Evolutionary conservation across 2,329 filamentous ascomycete species (phyloP).

Genomic region (Sclerotiophoma versabilis): DNA sequence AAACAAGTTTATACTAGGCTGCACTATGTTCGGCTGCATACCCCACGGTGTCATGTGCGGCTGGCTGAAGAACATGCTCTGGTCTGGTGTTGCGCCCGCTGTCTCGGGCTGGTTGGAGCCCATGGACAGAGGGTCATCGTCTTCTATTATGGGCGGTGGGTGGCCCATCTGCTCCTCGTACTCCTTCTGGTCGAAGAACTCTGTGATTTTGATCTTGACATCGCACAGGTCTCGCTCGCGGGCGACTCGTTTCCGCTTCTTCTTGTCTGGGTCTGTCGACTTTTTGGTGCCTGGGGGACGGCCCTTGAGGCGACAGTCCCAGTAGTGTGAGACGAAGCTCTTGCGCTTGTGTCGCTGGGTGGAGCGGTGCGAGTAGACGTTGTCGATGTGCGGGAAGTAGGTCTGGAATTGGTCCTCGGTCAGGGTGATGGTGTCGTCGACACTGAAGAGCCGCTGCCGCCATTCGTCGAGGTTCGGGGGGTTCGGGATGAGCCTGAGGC

Average conservation of each 20-base stretch:
- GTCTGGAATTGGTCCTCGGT: constrained; percentile 81
- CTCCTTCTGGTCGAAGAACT: constrained; percentile 69
- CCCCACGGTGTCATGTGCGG: constrained; percentile 31
- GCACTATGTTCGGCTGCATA: constrained; percentile 28
- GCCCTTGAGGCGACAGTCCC: constrained; percentile 83
- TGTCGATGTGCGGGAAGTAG: constrained; percentile 84
- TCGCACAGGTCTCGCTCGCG: constrained; percentile 81
- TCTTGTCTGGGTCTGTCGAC: constrained; percentile 79
- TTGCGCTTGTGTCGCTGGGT: constrained; percentile 83
- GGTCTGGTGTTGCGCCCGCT: constrained; percentile 7
- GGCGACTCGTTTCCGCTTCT: constrained; percentile 79
- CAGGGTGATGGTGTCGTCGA: constrained; percentile 75
- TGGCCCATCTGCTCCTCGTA: constrained; percentile 45
- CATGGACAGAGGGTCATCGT: constrained; percentile 18
- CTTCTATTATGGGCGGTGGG: constrained; percentile 29
- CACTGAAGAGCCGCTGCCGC: constrained; percentile 76
- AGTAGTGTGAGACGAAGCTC: constrained; percentile 83
- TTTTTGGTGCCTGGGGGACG: constrained; percentile 80
- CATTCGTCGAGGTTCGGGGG: constrained; percentile 73
- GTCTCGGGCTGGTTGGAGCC: constrained; percentile 6
- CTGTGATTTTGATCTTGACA: constrained; percentile 86
- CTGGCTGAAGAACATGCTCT: constrained; percentile 36
- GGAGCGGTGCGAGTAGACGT: constrained; percentile 83
- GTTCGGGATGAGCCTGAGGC: constrained; percentile 64
- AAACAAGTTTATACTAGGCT: constrained; percentile 26